phyloP scores from a whole-genome alignment of 306 rosid species.

The Oxytropis ochrocephala region DNA sequence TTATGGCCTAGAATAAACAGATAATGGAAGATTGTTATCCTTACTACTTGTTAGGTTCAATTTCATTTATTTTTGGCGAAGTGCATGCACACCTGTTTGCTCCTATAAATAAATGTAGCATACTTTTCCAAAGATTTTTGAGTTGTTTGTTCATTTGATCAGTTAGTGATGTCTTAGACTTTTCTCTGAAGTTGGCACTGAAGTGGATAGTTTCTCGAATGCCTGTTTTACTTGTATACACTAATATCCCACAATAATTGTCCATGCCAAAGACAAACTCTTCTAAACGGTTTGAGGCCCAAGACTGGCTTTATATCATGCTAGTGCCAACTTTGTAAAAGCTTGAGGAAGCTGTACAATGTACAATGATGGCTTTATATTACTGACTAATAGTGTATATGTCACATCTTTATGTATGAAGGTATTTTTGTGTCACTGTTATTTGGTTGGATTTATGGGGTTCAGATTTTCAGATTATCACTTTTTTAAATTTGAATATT shows the following conservation, averaged over 20 bases:
- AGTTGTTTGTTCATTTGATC: background rate
- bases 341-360: background rate
- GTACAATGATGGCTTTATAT: slow-evolving; percentile 2
- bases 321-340: background rate
- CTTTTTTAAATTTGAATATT: background rate
- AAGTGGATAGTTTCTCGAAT: background rate
- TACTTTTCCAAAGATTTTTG: background rate
- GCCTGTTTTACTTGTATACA: background rate
- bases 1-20: background rate
- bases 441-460: background rate
- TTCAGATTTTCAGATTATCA: background rate
- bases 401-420: background rate
- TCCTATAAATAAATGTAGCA: background rate
- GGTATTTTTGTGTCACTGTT: background rate
- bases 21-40: background rate
- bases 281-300: slow-evolving; percentile 4
- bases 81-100: background rate
- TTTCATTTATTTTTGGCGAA: background rate
- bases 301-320: background rate
- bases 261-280: background rate
- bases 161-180: background rate
- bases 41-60: background rate
- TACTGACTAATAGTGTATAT: background rate
- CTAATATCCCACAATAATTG: background rate
- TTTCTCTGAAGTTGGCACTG: background rate